Percentiles rank a stretch among this genome's conserved stretches.
Conservation (phyloP, 768 basidiomycete species). For the Hypholoma fasciculare region DNA sequence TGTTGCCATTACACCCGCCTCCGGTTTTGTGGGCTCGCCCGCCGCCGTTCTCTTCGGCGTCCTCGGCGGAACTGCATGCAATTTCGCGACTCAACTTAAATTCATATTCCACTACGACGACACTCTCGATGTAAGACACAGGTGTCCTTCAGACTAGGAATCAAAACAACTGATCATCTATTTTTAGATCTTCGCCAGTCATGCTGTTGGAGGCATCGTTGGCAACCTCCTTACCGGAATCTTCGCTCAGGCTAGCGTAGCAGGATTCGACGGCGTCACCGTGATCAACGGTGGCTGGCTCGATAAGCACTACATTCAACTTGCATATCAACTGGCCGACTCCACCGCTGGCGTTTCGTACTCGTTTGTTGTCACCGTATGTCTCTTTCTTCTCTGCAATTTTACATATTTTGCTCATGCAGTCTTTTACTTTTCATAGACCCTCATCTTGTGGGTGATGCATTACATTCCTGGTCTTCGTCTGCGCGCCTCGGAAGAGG, state of each 20-base stretch:
- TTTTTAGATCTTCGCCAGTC: constrained; percentile 82
- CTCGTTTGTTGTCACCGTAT: constrained; percentile 75
- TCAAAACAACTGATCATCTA: neutral
- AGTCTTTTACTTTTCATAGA: constrained; percentile 35
- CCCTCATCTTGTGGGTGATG: constrained; percentile 85
- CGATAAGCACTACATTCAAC: constrained; percentile 77
- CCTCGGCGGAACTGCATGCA: constrained; percentile 81
- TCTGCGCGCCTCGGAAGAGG: constrained; percentile 65
- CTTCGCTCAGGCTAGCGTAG: constrained; percentile 82
- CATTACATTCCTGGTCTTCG: constrained; percentile 81
- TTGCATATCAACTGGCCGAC: constrained; percentile 84
- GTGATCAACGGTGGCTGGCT: constrained; percentile 83
- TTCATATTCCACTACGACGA: constrained; percentile 77
- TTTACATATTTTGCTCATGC: neutral
- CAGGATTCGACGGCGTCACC: constrained; percentile 75
- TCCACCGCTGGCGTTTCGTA: constrained; percentile 65
- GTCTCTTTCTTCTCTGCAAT: constrained; percentile 20
- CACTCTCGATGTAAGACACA: constrained; percentile 64
- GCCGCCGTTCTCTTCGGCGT: constrained; percentile 88
- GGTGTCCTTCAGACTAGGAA: neutral
- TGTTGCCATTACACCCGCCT: constrained; percentile 87
- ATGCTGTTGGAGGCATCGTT: constrained; percentile 74
- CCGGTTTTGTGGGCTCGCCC: constrained; percentile 79
- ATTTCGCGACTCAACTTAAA: constrained; percentile 96
- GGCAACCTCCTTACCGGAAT: constrained; percentile 86